Percentiles rank a stretch among this genome's conserved stretches.
Conservation (phyloP, 306 rosid species). For the Dicorynia guianensis region DNA sequence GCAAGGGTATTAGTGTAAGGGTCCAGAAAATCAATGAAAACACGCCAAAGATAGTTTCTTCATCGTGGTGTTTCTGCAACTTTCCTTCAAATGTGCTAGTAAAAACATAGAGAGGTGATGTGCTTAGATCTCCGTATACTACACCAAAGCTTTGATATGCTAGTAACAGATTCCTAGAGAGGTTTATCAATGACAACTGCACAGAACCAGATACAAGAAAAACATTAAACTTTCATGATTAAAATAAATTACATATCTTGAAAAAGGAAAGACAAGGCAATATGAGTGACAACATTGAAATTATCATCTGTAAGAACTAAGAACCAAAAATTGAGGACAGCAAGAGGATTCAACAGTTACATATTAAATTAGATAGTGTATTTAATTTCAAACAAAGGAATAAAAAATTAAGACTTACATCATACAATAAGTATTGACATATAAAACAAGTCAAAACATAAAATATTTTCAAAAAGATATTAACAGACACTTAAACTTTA, state of each 20-base stretch:
- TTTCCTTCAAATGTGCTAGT: slow-evolving; percentile 71
- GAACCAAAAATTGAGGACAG: not conserved
- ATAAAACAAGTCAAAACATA: not conserved
- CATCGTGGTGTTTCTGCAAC: slow-evolving; percentile 51
- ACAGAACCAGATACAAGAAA: slow-evolving; percentile 38
- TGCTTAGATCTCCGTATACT: slow-evolving; percentile 86
- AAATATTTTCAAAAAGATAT: not conserved
- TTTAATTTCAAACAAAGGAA: not conserved
- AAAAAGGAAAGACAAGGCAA: slow-evolving; percentile 17
- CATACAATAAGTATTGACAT: not conserved
- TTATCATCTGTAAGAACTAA: not conserved
- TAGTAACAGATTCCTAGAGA: slow-evolving; percentile 65
- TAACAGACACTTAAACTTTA: not conserved
- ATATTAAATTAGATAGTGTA: not conserved
- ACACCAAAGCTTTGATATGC: slow-evolving; percentile 94
- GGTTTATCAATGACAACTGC: slow-evolving; percentile 66
- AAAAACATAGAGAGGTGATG: slow-evolving; percentile 87
- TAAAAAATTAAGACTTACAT: not conserved
- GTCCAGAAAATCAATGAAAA: slow-evolving; percentile 93
- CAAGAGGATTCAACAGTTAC: not conserved
- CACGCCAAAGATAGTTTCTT: slow-evolving; percentile 80
- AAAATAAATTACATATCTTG: slow-evolving; percentile 9
- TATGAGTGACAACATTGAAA: not conserved
- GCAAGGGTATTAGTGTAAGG: slow-evolving; percentile 71
- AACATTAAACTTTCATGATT: slow-evolving; percentile 5